Percentiles rank a stretch among this genome's conserved stretches.
phyloP scores from a whole-genome alignment of 2,329 filamentous ascomycete species.

The Ophiostoma ips region DNA sequence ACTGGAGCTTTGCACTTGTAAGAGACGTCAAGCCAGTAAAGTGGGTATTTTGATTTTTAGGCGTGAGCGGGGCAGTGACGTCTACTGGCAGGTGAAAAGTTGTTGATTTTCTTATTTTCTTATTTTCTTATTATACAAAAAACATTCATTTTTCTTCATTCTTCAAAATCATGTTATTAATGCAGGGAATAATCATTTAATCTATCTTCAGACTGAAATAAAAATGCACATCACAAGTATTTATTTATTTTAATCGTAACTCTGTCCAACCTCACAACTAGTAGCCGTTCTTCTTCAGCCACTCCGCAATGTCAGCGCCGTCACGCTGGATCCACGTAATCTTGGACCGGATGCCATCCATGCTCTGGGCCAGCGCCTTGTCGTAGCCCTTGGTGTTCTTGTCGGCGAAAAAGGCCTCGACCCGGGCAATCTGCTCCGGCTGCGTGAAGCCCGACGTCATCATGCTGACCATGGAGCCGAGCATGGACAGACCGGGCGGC shows the following conservation, averaged over 20 bases:
- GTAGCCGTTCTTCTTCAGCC: conserved; percentile 24
- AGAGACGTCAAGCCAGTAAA: neutral
- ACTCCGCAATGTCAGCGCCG: conserved; percentile 48
- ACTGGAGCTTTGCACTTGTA: neutral
- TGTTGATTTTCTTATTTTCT: too few species aligned
- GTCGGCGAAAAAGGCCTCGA: conserved; percentile 66
- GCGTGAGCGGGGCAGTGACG: conserved; percentile 1
- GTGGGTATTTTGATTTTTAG: neutral
- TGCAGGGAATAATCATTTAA: too few species aligned
- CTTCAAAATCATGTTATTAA: too few species aligned
- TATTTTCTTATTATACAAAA: too few species aligned
- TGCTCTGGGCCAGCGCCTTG: conserved; percentile 76
- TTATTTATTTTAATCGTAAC: neutral
- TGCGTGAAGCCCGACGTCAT: conserved; percentile 70
- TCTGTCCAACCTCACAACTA: neutral
- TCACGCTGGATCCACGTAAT: conserved; percentile 68
- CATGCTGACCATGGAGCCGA: conserved; percentile 72
- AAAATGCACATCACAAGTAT: too few species aligned
- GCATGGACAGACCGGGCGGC: conserved; percentile 74
- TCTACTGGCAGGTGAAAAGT: neutral
- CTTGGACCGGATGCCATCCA: conserved; percentile 76
- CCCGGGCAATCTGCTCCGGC: conserved; percentile 57
- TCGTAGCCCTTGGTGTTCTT: conserved; percentile 80
- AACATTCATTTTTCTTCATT: too few species aligned
- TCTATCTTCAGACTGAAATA: too few species aligned